These are phyloP conservation scores for Epichloe scottii DNA, from an alignment of 2,329 filamentous ascomycete genomes.

Conservation along the genomic window DNA sequence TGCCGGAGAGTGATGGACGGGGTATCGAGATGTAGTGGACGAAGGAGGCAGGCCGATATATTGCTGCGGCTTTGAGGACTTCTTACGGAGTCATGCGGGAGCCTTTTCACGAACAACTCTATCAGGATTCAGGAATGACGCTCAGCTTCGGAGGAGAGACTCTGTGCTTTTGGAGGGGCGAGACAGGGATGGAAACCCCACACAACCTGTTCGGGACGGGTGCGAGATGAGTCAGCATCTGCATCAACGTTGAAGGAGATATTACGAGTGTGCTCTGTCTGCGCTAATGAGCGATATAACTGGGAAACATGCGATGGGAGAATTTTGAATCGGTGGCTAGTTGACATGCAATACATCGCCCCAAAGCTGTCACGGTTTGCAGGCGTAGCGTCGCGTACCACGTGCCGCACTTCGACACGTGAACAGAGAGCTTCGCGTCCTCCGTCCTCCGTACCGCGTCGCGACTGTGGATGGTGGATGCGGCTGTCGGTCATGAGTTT, in stretches of 20 bases:
- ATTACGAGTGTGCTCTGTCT: too few species aligned
- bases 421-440: background rate
- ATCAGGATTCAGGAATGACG: background rate
- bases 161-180: background rate
- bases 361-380: background rate
- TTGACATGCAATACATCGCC: too few species aligned
- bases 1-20: background rate
- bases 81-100: background rate
- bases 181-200: background rate
- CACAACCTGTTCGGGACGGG: background rate
- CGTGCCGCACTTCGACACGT: background rate
- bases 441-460: too few species aligned
- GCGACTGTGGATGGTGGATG: background rate
- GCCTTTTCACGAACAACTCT: background rate
- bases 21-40: background rate
- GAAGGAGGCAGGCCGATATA: background rate
- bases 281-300: too few species aligned
- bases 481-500: too few species aligned
- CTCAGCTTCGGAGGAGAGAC: background rate
- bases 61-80: background rate
- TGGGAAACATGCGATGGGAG: too few species aligned
- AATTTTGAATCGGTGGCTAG: too few species aligned
- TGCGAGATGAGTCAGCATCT: constrained; percentile 2
- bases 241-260: background rate
- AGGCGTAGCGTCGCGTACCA: background rate